Evolutionary conservation across 495 filamentous ascomycete species (phyloP).

Genomic region (Achaetomiella virescens): DNA sequence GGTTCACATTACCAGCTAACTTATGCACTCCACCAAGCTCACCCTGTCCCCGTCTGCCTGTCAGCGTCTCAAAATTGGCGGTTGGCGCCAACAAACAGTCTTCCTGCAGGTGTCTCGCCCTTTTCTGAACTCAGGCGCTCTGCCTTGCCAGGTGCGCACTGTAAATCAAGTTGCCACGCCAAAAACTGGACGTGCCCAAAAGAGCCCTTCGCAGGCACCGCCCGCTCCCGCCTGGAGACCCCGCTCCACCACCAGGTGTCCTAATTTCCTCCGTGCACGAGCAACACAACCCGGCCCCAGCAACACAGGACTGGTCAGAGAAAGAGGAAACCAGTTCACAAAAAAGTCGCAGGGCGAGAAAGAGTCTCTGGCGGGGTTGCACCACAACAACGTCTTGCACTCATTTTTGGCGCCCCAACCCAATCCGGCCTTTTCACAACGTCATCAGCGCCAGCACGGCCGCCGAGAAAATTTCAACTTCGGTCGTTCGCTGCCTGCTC

Average conservation of each 20-base stretch:
- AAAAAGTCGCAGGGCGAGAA: slow-evolving; percentile 1
- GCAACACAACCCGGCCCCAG: slow-evolving; percentile 15
- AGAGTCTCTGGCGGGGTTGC: slow-evolving; percentile 6
- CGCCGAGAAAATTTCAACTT: slow-evolving; percentile 11
- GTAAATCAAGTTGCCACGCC: slow-evolving; percentile 1
- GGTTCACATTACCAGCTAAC: too few species aligned
- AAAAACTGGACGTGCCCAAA: slow-evolving; percentile 16
- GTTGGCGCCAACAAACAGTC: too few species aligned
- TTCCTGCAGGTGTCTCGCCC: too few species aligned
- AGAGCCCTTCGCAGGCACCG: slow-evolving; percentile 6
- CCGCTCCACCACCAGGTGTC: slow-evolving; percentile 18
- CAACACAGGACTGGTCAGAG: slow-evolving; percentile 8
- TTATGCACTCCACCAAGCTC: too few species aligned
- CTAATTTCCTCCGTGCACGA: slow-evolving; percentile 25
- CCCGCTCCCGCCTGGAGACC: slow-evolving; percentile 18
- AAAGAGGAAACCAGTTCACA: slow-evolving; percentile 11
- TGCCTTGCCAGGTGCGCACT: slow-evolving; percentile 19
- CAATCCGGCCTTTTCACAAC: slow-evolving; percentile 6
- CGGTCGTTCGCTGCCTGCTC: slow-evolving; percentile 6
- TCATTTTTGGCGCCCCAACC: neutral
- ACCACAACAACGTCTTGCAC: neutral
- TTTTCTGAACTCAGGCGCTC: too few species aligned
- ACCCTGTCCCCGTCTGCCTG: too few species aligned
- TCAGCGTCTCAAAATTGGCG: too few species aligned
- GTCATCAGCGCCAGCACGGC: slow-evolving; percentile 15